Percentiles rank a stretch among this genome's conserved stretches.
Evolutionary conservation across 768 basidiomycete species (phyloP).

Genomic region (Porpolomopsis calyptriformis): DNA sequence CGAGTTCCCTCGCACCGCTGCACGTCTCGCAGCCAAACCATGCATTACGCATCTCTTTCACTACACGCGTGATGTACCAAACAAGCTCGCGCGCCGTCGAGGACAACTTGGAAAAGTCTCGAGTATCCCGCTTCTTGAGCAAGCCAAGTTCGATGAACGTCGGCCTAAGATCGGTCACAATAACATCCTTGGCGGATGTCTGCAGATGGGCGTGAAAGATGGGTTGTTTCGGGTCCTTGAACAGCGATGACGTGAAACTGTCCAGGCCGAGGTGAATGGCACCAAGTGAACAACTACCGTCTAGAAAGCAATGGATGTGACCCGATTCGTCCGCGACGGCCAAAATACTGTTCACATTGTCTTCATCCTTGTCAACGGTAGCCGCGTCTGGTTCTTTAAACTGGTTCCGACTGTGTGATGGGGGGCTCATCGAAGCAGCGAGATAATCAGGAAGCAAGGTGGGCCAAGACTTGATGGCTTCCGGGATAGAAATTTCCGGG

Average conservation of each 20-base stretch:
- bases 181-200: slow-evolving; percentile 16
- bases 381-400: slow-evolving; percentile 19
- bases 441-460: slow-evolving; percentile 43
- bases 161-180: slow-evolving; percentile 31
- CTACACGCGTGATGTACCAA: slow-evolving; percentile 60
- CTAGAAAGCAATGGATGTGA: slow-evolving; percentile 53
- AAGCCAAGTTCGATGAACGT: slow-evolving; percentile 44
- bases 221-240: slow-evolving; percentile 37
- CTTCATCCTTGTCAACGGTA: slow-evolving; percentile 36
- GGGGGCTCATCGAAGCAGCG: slow-evolving; percentile 50
- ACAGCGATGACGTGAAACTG: slow-evolving; percentile 26
- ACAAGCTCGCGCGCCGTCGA: slow-evolving; percentile 59
- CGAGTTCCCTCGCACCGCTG: slow-evolving; percentile 60
- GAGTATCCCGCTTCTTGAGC: slow-evolving; percentile 41
- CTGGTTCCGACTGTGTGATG: slow-evolving; percentile 25
- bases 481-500: slow-evolving; percentile 39
- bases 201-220: slow-evolving; percentile 41
- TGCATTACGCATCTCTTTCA: slow-evolving; percentile 58
- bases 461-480: slow-evolving; percentile 60
- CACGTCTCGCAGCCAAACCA: slow-evolving; percentile 66
- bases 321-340: slow-evolving; percentile 50
- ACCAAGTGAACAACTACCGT: slow-evolving; percentile 69
- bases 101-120: slow-evolving; percentile 63
- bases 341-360: slow-evolving; percentile 56
- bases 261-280: slow-evolving; percentile 29